Conservation (phyloP, 306 rosid species). For the Albizia julibrissin region DNA sequence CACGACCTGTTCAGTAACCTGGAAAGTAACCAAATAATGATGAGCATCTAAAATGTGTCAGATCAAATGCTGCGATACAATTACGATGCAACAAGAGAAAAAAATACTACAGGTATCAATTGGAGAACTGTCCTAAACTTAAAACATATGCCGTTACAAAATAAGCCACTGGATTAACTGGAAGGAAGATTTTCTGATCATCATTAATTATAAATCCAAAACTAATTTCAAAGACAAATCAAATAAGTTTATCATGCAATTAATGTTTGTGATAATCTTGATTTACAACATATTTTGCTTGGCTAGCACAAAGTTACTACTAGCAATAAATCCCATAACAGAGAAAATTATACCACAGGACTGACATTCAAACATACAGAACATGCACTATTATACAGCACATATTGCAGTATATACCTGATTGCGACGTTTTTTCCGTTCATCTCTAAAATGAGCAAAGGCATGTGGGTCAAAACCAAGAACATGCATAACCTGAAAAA, state of each 20-base stretch:
- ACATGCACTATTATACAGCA: conserved; percentile 2
- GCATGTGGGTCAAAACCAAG: conserved; percentile 99
- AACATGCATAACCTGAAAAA: conserved; percentile 92
- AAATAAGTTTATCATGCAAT: background rate
- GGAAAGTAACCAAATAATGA: conserved; percentile 29
- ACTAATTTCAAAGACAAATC: background rate
- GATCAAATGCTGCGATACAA: conserved; percentile 9
- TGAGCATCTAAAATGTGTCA: conserved; percentile 28
- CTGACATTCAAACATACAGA: background rate
- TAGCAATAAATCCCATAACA: conserved; percentile 10
- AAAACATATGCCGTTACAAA: background rate
- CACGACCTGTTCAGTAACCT: conserved; percentile 89
- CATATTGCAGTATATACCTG: conserved; percentile 51
- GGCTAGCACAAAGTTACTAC: background rate
- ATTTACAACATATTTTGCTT: conserved; percentile 16
- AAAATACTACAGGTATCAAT: background rate
- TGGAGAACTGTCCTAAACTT: conserved; percentile 7
- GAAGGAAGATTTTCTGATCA: background rate
- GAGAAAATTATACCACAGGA: conserved; percentile 18
- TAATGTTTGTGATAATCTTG: background rate
- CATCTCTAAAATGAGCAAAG: conserved; percentile 95
- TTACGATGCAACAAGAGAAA: background rate
- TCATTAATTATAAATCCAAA: background rate
- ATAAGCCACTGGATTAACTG: background rate
- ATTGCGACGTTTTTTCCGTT: conserved; percentile 83